Conservation (phyloP, 371 early-diverging fungal genomes). For the Mortierella sp. region DNA sequence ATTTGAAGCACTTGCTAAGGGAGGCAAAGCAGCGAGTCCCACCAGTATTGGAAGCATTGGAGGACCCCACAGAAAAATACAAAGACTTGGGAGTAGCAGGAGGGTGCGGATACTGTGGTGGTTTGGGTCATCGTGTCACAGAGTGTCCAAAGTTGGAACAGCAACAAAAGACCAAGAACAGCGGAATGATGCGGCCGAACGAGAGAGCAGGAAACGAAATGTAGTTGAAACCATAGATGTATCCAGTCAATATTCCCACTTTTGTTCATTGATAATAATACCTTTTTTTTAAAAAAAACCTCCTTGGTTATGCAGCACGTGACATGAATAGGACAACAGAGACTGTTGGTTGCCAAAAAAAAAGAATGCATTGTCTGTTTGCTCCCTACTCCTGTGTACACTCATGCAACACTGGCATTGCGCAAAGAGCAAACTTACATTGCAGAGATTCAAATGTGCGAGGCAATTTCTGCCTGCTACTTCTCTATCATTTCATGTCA, state of each 20-base stretch:
- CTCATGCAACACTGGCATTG: neutral
- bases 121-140: constrained; percentile 93
- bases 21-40: constrained; percentile 97
- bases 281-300: constrained; percentile 7
- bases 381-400: neutral
- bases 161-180: constrained; percentile 53
- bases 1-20: constrained; percentile 91
- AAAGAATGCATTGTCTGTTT: neutral
- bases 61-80: constrained; percentile 90
- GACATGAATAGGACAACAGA: neutral
- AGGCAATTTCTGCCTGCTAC: neutral
- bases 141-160: constrained; percentile 90
- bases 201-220: constrained; percentile 57
- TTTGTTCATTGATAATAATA: constrained; percentile 2
- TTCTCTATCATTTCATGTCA: neutral
- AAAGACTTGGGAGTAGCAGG: constrained; percentile 62
- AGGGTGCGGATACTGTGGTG: constrained; percentile 96
- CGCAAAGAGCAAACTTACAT: neutral
- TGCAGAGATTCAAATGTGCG: neutral
- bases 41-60: constrained; percentile 84
- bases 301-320: neutral
- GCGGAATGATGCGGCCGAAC: constrained; percentile 50
- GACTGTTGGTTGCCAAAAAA: neutral
- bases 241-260: too few species aligned
- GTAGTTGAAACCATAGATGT: too few species aligned